Evolutionary conservation across 257 asterid genomes (phyloP).

Genomic region (Fraxinus cuspidata): DNA sequence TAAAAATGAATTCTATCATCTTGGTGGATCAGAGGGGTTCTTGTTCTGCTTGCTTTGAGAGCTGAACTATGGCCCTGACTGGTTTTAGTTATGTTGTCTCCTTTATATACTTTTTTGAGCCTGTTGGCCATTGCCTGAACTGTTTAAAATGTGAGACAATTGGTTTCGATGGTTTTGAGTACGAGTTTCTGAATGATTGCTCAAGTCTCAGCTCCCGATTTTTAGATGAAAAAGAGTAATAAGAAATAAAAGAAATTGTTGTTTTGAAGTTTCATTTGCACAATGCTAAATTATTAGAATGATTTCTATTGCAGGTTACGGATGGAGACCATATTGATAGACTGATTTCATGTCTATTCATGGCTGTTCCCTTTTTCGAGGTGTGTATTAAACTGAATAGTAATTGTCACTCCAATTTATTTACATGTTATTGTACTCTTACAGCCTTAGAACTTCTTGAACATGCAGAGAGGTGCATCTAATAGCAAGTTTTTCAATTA

Average conservation of each 20-base stretch:
- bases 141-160: slow-evolving; percentile 15
- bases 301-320: slow-evolving; percentile 56
- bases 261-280: not conserved
- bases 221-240: not conserved
- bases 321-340: slow-evolving; percentile 91
- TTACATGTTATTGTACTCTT: slow-evolving; percentile 31
- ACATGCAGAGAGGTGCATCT: slow-evolving; percentile 91
- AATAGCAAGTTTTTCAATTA: slow-evolving; percentile 83
- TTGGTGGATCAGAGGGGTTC: slow-evolving; percentile 20
- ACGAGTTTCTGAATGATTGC: not conserved
- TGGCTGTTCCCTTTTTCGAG: slow-evolving; percentile 91
- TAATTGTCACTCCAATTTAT: slow-evolving; percentile 20
- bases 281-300: not conserved
- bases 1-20: not conserved
- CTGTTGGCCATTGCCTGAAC: slow-evolving; percentile 1
- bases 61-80: slow-evolving; percentile 3
- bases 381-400: slow-evolving; percentile 38
- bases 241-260: not conserved
- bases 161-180: not conserved
- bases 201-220: not conserved
- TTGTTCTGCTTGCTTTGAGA: slow-evolving; percentile 6
- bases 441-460: slow-evolving; percentile 5
- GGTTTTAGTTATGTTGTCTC: not conserved
- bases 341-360: slow-evolving; percentile 74
- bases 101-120: not conserved